phyloP scores from a whole-genome alignment of 164 flowering plant genomes.

The Chimonanthus praecox region DNA sequence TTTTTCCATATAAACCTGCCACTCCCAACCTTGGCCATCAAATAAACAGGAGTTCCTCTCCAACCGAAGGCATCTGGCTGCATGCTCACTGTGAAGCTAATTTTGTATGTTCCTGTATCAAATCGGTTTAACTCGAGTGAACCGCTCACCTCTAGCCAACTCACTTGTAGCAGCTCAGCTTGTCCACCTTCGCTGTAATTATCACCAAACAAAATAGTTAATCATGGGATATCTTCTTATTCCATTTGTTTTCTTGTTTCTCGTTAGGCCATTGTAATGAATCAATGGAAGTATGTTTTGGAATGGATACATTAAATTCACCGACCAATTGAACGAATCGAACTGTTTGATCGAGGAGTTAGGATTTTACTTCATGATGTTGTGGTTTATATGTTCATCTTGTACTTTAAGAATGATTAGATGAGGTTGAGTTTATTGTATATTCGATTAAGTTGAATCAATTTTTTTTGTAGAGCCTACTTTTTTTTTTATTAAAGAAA shows the following conservation, averaged over 20 bases:
- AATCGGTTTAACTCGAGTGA: neutral
- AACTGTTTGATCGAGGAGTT: neutral
- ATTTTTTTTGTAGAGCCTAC: too few species aligned
- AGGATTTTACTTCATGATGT: too few species aligned
- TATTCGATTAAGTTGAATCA: too few species aligned
- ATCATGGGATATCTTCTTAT: too few species aligned
- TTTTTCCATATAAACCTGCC: constrained; percentile 16
- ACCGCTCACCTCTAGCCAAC: constrained; percentile 19
- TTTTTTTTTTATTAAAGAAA: too few species aligned
- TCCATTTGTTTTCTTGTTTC: neutral
- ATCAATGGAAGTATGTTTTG: neutral
- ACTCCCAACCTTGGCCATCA: constrained; percentile 30
- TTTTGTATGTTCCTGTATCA: neutral
- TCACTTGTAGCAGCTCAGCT: constrained; percentile 30
- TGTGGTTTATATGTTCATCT: too few species aligned
- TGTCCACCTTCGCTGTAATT: neutral
- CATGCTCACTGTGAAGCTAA: constrained; percentile 16
- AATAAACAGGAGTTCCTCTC: constrained; percentile 13
- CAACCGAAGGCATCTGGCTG: constrained; percentile 31
- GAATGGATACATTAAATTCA: neutral
- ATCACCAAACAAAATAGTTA: neutral
- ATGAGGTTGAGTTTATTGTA: too few species aligned
- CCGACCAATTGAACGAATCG: neutral
- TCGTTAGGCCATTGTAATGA: neutral
- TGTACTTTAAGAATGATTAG: too few species aligned